phyloP scores from a whole-genome alignment of 2,329 filamentous ascomycete species.

The Ceratocystis colombiana region DNA sequence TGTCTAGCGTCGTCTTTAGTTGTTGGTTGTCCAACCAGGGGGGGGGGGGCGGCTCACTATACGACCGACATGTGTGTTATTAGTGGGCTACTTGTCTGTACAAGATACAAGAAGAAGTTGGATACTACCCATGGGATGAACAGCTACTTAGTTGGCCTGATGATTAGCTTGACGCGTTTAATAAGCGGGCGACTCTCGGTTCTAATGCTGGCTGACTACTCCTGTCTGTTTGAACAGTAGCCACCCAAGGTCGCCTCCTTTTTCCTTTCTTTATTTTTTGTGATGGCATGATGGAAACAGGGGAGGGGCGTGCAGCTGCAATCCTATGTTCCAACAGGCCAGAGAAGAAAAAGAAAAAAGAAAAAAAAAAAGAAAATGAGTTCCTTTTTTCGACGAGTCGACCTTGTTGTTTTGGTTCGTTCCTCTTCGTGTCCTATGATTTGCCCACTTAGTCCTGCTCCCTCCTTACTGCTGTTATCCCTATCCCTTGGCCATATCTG shows the following conservation, averaged over 20 bases:
- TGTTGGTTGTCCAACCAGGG: constrained; percentile 9
- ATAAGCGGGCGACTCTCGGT: not conserved
- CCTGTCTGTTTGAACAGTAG: too few species aligned
- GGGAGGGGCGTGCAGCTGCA: constrained; percentile 2
- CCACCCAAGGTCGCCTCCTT: not conserved
- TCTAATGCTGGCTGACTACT: too few species aligned
- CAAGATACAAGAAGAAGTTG: not conserved
- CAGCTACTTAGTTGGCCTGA: not conserved
- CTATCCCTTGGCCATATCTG: not conserved
- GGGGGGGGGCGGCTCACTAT: not conserved
- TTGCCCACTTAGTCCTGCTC: not conserved
- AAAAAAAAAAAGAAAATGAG: not conserved
- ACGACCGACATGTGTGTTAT: not conserved
- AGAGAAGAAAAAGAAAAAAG: not conserved
- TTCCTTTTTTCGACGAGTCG: not conserved
- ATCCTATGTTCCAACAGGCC: not conserved
- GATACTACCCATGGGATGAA: not conserved
- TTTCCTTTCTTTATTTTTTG: not conserved
- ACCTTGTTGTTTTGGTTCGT: not conserved
- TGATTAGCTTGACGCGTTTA: not conserved
- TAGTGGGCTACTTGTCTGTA: not conserved
- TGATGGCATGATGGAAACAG: not conserved
- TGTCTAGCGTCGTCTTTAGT: constrained; percentile 11
- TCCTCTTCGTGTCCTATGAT: not conserved
- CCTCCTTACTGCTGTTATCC: not conserved